Conservation (phyloP, 176 grass and related monocot genomes). For the Cenchrus purpureus region DNA sequence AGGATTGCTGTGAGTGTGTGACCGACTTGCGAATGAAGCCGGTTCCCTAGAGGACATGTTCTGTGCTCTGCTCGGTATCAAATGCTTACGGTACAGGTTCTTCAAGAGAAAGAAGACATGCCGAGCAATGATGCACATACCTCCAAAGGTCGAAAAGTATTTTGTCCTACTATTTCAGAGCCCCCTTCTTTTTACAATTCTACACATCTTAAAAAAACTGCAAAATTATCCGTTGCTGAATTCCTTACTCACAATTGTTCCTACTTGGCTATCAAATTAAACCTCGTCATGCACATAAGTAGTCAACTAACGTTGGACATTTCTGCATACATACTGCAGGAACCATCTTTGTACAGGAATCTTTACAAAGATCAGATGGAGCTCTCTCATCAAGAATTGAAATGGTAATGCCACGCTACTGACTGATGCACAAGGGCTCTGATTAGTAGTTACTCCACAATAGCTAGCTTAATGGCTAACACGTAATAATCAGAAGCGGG, state of each 20-base stretch:
- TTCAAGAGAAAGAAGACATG: slow-evolving; percentile 30
- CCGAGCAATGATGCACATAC: slow-evolving; percentile 33
- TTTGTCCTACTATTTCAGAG: slow-evolving; percentile 28
- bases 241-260: background rate
- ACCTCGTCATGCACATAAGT: background rate
- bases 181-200: background rate
- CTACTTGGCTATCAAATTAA: too few relatives aligned
- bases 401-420: background rate
- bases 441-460: slow-evolving; percentile 33
- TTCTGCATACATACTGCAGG: background rate
- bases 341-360: background rate
- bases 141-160: slow-evolving; percentile 33
- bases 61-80: slow-evolving; percentile 23
- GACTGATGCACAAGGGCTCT: background rate
- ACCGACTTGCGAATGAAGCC: background rate
- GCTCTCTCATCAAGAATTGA: background rate
- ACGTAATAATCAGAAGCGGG: background rate
- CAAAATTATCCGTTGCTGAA: background rate
- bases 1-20: background rate
- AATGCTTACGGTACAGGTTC: slow-evolving; percentile 42
- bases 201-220: background rate
- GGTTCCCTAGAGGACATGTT: slow-evolving; percentile 28
- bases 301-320: background rate
- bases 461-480: background rate
- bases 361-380: background rate